Evolutionary conservation across 2,329 filamentous ascomycete species (phyloP).

Genomic region (Berkeleyomyces basicola): DNA sequence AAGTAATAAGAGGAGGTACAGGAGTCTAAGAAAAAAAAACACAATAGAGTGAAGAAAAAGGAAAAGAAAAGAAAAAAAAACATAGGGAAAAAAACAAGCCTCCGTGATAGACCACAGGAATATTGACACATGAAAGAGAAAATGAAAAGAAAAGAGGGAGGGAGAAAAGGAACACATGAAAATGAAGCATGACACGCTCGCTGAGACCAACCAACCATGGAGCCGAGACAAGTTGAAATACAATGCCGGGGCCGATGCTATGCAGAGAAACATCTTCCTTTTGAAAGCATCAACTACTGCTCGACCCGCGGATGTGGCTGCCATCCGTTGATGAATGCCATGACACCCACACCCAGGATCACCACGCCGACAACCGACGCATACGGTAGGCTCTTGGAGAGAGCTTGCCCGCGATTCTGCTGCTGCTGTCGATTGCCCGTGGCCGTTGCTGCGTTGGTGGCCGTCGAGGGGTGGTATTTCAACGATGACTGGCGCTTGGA

Average conservation of each 20-base stretch:
- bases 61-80: constrained; percentile 3
- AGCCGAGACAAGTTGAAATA: neutral
- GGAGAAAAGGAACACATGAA: neutral
- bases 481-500: neutral
- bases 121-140: constrained; percentile 1
- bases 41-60: neutral
- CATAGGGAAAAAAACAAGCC: constrained; percentile 5
- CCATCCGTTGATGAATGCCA: constrained; percentile 79
- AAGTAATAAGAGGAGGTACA: neutral
- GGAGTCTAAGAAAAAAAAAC: neutral
- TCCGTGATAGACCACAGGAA: neutral
- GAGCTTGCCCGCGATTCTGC: constrained; percentile 8
- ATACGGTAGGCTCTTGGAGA: constrained; percentile 49
- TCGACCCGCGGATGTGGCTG: constrained; percentile 30
- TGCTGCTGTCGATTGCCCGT: constrained; percentile 7
- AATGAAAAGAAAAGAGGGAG: neutral
- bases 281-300: constrained; percentile 2
- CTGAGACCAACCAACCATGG: neutral
- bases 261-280: neutral
- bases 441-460: neutral
- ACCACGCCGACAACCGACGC: constrained; percentile 72
- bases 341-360: constrained; percentile 62
- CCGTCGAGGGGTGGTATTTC: neutral
- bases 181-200: neutral
- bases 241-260: neutral